Base-by-base conservation (phyloP, 495 filamentous ascomycete genomes). In the Oleoguttula mirabilis region DNA sequence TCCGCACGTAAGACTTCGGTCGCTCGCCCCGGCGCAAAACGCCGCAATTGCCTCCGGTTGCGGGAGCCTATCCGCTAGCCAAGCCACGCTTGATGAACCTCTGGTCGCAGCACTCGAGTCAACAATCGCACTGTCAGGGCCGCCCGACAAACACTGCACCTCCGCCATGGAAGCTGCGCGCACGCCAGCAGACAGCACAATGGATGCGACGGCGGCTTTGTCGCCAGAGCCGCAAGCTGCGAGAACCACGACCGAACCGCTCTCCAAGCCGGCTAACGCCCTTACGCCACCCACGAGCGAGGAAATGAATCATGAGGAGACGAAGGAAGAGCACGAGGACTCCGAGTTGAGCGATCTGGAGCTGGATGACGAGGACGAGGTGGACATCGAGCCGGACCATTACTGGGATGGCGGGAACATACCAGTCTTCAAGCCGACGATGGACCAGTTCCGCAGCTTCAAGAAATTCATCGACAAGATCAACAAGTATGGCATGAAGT, bases 401-500 rank as follows among this genome's bases (percentile, higher is more conserved):
- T 94, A 80, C 64, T 90, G 84, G 52, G 80, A 78, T 25, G 77
- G 69, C 53, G 85, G 86, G 52, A 84, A 76, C 50, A 80, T 98
- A 19, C 92, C 90, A 11, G 83, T 98, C 17, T 98, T 98, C 67
- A 87, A 78, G 59, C 90, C 90, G 70, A 85, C 80, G 34, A 88
- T 94, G 85, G 73, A 80, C 34, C 86, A 98, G 66, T 98, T 96
- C 64, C 71, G 73, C 41, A 83, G 82, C 60, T 98, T 98, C 65
- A 82, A 85, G 59, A 69, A 69, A 46, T 96, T 87, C 63, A 79
- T 93, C 67, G 70, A 77, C 33, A 90, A 82, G 60, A 76, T 96
- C 48, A 81, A 96, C 58, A 77, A 78, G 45, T 92, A 95, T 60
- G 90, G 90, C 52, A 98, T 96, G 90, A 81, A 83, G 63, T 85